Base-by-base conservation (phyloP, 257 asterid species). In the Cordia subcordata region DNA sequence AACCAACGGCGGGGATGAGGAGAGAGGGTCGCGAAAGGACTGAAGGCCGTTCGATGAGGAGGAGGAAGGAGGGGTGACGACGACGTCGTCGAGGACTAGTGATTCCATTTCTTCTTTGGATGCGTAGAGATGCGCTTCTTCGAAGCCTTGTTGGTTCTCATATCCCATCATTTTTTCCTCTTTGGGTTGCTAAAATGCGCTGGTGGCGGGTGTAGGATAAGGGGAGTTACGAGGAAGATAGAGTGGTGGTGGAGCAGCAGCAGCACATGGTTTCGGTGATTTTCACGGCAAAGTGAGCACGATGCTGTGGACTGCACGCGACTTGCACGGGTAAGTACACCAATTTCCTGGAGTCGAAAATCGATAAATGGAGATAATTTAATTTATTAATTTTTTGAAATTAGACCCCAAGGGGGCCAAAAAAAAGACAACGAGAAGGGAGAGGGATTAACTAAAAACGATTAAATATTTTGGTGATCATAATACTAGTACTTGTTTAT, bases 81-180 rank as follows among this genome's bases (percentile, higher is more conserved):
- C 33, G 59, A 62, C 93, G 46, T 79, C 88, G 75, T 72, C 63
- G 79, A 77, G 81, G 68, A 64, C 72, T 37, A 82, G 63, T 14
- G 96, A 77, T 62, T 82, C 83, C 86, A 82, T 80, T 27, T 72
- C 84, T 59, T 79, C 89, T 56, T 78, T 75, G 65, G 80, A 75
- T 39, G 85, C 23, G 72, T 71, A 66, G 55, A 79, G 78, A 59
- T 72, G 81, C 42, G 81, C 78, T 67, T 81, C 83, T 57, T 81
- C 88, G 49, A 49, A 65, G 77, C 79, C 78, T 42, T 42, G 47
- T 72, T 81, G 83, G 65, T 74, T 83, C 68, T 81, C 95, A 17
- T 68, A 70, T 32, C 82, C 83, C 96, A 87, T 87, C 96, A 87
- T 87, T 4, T 27, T 82, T 44, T 9, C n/a, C n/a, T n/a, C n/a